Conservation (phyloP, 2,329 filamentous ascomycete species). For the Penicillium sp. region DNA sequence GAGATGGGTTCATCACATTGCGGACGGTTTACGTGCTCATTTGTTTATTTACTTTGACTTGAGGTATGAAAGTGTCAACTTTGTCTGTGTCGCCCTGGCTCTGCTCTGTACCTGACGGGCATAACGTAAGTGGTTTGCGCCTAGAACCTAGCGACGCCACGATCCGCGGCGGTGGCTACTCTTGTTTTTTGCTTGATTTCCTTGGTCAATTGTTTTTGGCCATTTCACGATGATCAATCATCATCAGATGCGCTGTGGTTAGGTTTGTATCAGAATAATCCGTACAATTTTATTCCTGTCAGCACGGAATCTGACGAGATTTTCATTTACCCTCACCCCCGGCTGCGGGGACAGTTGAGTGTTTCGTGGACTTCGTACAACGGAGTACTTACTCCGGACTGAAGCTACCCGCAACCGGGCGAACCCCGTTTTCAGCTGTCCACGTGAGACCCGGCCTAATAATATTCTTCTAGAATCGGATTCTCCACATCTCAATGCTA, state of each 20-base stretch:
- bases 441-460: not conserved
- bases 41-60: not conserved
- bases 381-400: no score
- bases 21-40: not conserved
- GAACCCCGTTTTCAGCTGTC: slow-evolving; percentile 10
- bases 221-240: not conserved
- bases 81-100: not conserved
- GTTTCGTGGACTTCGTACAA: no score
- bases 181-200: not conserved
- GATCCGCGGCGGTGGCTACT: not conserved
- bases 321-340: slow-evolving; percentile 18
- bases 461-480: not conserved
- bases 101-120: not conserved
- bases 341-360: not conserved
- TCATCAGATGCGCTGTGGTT: not conserved
- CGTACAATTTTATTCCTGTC: not conserved
- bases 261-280: not conserved
- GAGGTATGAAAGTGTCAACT: not conserved
- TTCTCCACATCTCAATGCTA: not conserved
- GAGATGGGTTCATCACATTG: not conserved
- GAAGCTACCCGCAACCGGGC: slow-evolving; percentile 1
- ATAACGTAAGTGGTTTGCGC: slow-evolving; percentile 9
- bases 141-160: not conserved
- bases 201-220: not conserved
- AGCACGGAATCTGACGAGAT: slow-evolving; percentile 12